Base-by-base conservation (phyloP, 768 basidiomycete species). In the Arthromyces matolae region DNA sequence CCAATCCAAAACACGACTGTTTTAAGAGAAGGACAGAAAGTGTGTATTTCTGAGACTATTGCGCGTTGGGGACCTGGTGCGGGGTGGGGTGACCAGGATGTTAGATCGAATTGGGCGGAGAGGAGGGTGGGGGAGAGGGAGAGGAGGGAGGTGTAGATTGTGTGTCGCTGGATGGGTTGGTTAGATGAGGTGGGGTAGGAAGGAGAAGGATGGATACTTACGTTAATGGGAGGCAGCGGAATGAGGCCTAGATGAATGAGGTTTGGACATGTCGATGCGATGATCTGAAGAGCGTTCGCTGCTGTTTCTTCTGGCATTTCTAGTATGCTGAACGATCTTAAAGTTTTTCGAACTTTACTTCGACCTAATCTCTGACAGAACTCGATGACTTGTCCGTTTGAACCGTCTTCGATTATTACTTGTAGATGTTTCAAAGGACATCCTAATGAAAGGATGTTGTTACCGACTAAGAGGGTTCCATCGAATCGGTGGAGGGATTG, bases 401-500 rank as follows among this genome's bases (percentile, higher is more conserved):
- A 56, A 22, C 71, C 71, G 20, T 64, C 63, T 45, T 75, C 73
- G n/a, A 76, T 50, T 7, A 51, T 42, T 35, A 78, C 57, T 48
- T 78, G 79, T 7, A 82, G 37, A 46, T 78, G 70, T 0, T 69
- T 70, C 50, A 80, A 64, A 1, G 71, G 64, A 35, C 67, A 63
- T 9, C 7, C 29, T 14, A 31, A 22, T 9, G 64, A 49, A 8
- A 70, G 47, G 14, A 81, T 58, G 53, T 76, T 71, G 35, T 62
- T 47, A 4, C 68, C 75, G 35, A 75, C 66, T 38, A 66, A 56
- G 33, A 77, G 56, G 1, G 71, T 68, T 2, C 75, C 79, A 37
- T 78, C 79, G 51, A 78, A 76, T 1, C 59, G 54, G 23, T 63
- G 62, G 24, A 83, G 67, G 12, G 63, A 49, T 9, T 73, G 73